Conservation (phyloP, 345 rosid species). For the Gossypium sturtianum region DNA sequence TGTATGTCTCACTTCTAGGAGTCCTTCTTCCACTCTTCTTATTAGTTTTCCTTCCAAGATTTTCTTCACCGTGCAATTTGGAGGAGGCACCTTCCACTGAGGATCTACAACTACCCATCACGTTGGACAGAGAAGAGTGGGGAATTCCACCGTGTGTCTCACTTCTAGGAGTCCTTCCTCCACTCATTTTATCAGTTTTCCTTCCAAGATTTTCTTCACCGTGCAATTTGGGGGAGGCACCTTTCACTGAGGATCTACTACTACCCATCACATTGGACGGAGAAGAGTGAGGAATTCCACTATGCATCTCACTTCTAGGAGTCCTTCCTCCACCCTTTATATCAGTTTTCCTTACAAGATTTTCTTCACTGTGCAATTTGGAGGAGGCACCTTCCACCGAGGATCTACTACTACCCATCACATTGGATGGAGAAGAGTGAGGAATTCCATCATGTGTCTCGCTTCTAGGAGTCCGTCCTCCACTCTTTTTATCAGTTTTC, state of each 20-base stretch:
- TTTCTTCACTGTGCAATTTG: slow-evolving; percentile 17
- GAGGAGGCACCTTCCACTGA: not conserved
- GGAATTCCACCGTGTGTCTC: slow-evolving; percentile 18
- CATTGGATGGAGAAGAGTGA: slow-evolving; percentile 10
- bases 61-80: slow-evolving; percentile 12
- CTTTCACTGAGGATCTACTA: slow-evolving; percentile 16
- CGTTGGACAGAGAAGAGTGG: slow-evolving; percentile 6
- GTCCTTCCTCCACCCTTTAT: slow-evolving; percentile 25
- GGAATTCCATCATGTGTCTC: slow-evolving; percentile 19
- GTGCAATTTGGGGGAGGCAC: not conserved
- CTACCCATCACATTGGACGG: slow-evolving; percentile 14
- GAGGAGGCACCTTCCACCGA: slow-evolving; percentile 14
- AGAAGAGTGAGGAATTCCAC: slow-evolving; percentile 6
- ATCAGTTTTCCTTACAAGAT: slow-evolving; percentile 20
- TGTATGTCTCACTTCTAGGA: slow-evolving; percentile 22
- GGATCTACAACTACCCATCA: slow-evolving; percentile 18
- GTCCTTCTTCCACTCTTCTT: slow-evolving; percentile 25
- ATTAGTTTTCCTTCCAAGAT: slow-evolving; percentile 19
- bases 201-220: slow-evolving; percentile 21
- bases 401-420: slow-evolving; percentile 23
- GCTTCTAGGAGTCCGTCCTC: slow-evolving; percentile 24
- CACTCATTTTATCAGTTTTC: slow-evolving; percentile 20
- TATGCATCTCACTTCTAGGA: slow-evolving; percentile 22
- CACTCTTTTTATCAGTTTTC: slow-evolving; percentile 20
- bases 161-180: slow-evolving; percentile 24